These are phyloP conservation scores for Tylopilus orsonianus DNA, from an alignment of 1,284 basidiomycete genomes.

Conservation along the genomic window DNA sequence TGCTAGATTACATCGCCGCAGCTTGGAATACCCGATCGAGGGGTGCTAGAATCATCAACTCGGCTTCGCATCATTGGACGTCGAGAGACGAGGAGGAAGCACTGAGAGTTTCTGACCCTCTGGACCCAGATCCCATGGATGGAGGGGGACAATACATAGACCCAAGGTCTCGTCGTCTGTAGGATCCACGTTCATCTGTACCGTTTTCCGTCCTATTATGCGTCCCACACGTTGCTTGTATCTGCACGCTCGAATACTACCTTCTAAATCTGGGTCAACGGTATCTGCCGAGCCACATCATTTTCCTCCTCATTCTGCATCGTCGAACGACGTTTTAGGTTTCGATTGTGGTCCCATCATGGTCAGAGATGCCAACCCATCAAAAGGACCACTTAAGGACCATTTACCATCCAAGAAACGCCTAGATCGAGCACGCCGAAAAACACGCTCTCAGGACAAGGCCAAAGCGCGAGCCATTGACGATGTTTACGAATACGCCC, in stretches of 20 bases:
- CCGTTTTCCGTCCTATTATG: background rate
- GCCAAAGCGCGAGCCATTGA: slow-evolving; percentile 17
- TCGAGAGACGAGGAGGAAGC: slow-evolving; percentile 35
- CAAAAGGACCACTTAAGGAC: slow-evolving; percentile 13
- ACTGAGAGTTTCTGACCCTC: slow-evolving; percentile 24
- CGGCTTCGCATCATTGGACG: slow-evolving; percentile 33
- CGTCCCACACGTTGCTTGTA: background rate
- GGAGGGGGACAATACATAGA: background rate
- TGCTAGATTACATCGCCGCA: slow-evolving; percentile 14
- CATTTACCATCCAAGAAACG: slow-evolving; percentile 8
- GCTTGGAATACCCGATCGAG: slow-evolving; percentile 21
- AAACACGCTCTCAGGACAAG: slow-evolving; percentile 4
- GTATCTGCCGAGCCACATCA: slow-evolving; percentile 8
- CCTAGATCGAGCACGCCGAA: slow-evolving; percentile 12
- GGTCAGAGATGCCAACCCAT: slow-evolving; percentile 17
- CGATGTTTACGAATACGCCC: slow-evolving; percentile 66
- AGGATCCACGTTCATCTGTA: slow-evolving; percentile 4
- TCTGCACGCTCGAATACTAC: slow-evolving; percentile 17
- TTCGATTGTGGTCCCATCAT: slow-evolving; percentile 9
- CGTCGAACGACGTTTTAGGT: background rate
- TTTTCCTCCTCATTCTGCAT: slow-evolving; percentile 7
- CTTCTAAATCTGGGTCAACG: slow-evolving; percentile 19
- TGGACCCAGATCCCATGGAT: slow-evolving; percentile 17
- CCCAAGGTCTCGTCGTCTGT: slow-evolving; percentile 6
- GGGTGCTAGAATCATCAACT: slow-evolving; percentile 18